Base-by-base conservation (phyloP, 352 stramenopile species). In the Phytophthora parvispora region DNA sequence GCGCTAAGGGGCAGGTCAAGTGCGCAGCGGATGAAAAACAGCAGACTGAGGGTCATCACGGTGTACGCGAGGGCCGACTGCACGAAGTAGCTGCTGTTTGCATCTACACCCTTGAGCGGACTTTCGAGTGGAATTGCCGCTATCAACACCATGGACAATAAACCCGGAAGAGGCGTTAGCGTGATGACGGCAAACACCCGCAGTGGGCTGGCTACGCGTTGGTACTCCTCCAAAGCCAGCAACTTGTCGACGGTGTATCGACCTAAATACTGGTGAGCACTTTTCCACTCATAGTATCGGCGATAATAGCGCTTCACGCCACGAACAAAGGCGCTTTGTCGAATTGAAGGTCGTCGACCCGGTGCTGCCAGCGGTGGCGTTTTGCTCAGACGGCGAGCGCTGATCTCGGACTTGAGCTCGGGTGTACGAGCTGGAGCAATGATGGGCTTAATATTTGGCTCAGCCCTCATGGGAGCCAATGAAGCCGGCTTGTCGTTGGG, bases 241-340 rank as follows among this genome's bases (percentile, higher is more conserved):
- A 76, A 28, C 63, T 76, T 72, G 28, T 72, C 57, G 24, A 73
- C 51, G 0, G 69, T 69, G 63, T 72, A 76, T 31, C 65, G 65
- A 24, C 65, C 65, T 5, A 73, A 50, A 43, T 69, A 64, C n/a
- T 63, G 65, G 20, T 68, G 65, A 6, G 29, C 27, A 31, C 42
- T 73, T 24, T 64, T 69, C 22, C 49, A 61, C 20, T 67, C 45
- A 31, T 77, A 51, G 49, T 52, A 52, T 38, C 40, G 48, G 57
- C 62, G 36, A 27, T 54, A 24, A 20, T 60, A 22, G 4, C 51
- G 51, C n/a, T 20, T 42, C 3, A 13, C 13, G 6, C 32, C 32
- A 32, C 51, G 51, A 20, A 47, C 31, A 8, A 59, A 59, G 2
- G 31, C n/a, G n/a, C n/a, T 59, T n/a, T 59, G 29, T 4, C 53